Percentiles rank a stretch among this genome's conserved stretches.
These are phyloP conservation scores for sorghum (Sorghum bicolor) DNA, from an alignment of 176 grass and related monocot genomes.

Conservation along the genomic window DNA sequence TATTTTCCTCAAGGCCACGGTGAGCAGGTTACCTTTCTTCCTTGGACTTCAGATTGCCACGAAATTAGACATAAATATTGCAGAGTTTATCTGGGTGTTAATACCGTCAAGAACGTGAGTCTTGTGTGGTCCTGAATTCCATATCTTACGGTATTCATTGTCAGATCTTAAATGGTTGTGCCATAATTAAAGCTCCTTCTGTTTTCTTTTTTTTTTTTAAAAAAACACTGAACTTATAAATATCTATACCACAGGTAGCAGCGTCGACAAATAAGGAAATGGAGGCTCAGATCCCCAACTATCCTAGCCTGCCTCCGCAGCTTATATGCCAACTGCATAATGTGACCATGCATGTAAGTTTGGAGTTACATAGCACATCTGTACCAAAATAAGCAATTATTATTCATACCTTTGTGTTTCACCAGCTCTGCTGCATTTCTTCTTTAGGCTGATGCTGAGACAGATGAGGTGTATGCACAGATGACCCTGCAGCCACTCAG, in stretches of 20 bases:
- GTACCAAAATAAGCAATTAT: constrained; percentile 8
- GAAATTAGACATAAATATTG: not conserved
- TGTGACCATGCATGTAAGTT: constrained; percentile 95
- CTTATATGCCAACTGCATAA: constrained; percentile 97
- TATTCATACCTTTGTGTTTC: not conserved
- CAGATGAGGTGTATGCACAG: constrained; percentile 91
- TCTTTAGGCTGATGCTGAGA: constrained; percentile 88
- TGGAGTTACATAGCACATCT: not conserved
- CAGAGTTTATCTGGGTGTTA: not conserved
- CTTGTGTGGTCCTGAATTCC: constrained; percentile 21
- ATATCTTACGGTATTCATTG: not conserved
- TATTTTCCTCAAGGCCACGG: constrained; percentile 92
- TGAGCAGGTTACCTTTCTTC: constrained; percentile 64
- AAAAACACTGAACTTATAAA: not conserved
- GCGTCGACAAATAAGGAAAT: constrained; percentile 97
- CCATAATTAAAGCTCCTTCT: not conserved
- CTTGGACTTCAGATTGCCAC: not conserved
- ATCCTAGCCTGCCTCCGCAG: constrained; percentile 80
- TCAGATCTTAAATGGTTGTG: constrained; percentile 12
- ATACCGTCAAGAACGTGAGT: not conserved
- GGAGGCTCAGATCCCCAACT: constrained; percentile 85
- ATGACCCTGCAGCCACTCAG: constrained; percentile 93
- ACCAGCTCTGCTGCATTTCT: constrained; percentile 21
- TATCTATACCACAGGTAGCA: constrained; percentile 54
- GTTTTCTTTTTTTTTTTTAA: not conserved